Base-by-base conservation (phyloP, 164 flowering plant genomes). In the Platanus orientalis region DNA sequence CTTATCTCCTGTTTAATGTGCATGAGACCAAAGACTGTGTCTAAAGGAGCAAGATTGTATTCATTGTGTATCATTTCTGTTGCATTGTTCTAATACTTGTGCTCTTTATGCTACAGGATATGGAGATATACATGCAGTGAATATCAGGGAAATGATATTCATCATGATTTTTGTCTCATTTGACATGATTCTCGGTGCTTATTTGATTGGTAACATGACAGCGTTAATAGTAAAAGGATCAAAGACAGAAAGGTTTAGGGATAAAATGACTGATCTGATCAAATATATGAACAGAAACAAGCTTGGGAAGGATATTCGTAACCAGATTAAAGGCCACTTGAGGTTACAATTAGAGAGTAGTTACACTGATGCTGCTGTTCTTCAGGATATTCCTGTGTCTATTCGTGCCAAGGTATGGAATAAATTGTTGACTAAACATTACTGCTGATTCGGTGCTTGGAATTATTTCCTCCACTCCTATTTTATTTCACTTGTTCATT, bases 151-250 rank as follows among this genome's bases (percentile, higher is more conserved):
- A 26, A 73, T 73, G 77, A 65, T 73, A 14, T 73, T 73, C 23
- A 62, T 69, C 7, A 73, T 73, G 73, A 57, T 73, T 24, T 73
- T 49, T 48, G 59, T 73, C 42, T 69, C 70, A 1, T 73, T 73
- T 58, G 73, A 73, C 32, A 69, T 73, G 77, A 58, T 69, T 1
- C 64, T 73, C 9, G 73, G 73, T n/a, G 77, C 77, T 2, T 73
- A 69, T 44, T 58, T 73, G 53, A 73, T 73, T 34, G 77, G 77
- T 62, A 73, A 73, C 58, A 73, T 69, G 77, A 73, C 70, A 19
- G 73, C 73, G 4, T 42, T 73, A 25, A 69, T 66, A 24, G 73
- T 69, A 14, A 69, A 73, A 62, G 77, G 77, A 4, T 69, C 77
- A 40, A 73, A 73, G 12, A 73, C 76, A 17, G 73, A 73, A 51